Evolutionary conservation across 140 eudicot species (phyloP), one percentile per base, ranked within the genome.

Genomic region (Anethum foeniculum): DNA sequence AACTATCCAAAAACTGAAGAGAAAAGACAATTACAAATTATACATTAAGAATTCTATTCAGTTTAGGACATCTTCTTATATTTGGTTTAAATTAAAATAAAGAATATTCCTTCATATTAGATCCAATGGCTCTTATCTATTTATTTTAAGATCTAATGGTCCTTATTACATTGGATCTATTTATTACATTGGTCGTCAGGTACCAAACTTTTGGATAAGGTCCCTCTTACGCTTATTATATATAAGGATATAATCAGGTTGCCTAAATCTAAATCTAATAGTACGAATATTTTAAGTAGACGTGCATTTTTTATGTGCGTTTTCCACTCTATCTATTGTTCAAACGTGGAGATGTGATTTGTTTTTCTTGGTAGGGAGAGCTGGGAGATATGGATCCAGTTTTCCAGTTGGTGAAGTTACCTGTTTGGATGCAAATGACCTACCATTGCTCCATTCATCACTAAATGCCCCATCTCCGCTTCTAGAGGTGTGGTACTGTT

Each of bases 401-500:
- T 95, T 80, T 84, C 97, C 99, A 71, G 87, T 82, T 56, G 99
- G 99, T 60, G 95, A 95, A 89, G 99, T 95, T 51, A 95, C 97
- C 78, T 95, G 99, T 85, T 84, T 92, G 51, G 84, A 86, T 72
- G 74, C 81, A 32, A 80, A 84, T 21, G 97, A 95, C 86, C 81
- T 95, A 56, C 92, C 97, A 39, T 86, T 95, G 64, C 91, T 95
- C 84, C 97, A 90, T 84, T 88, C 93, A 27, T 79, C 97, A 13
- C 79, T 95, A 41, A 82, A 82, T 52, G 76, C 92, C 79, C 97
- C 97, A 9, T 95, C 99, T 82, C 99, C 99, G 21, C 81, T 85
- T 74, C 82, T 95, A 54, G 92, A 95, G 97, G 99, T 94, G 65
- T 12, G 34, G 30, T 21, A 28, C 30, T 56, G 44, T 36, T 64